Conservation (phyloP, 495 filamentous ascomycete genomes). For the Talaromyces borbonicus region DNA sequence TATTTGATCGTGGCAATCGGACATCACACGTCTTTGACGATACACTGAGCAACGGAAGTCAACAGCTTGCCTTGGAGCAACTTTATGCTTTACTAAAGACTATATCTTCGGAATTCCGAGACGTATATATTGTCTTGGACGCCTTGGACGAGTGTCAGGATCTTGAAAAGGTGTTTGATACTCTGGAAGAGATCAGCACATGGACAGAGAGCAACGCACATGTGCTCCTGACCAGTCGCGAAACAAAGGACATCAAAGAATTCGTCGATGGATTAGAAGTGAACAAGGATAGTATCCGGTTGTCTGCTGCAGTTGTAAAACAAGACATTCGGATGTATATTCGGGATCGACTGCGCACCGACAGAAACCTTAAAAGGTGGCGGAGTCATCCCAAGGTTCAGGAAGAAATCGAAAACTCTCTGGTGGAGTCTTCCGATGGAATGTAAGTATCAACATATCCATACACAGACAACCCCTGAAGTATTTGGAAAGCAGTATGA, state of each 20-base stretch:
- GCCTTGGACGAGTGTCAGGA: slow-evolving; percentile 21
- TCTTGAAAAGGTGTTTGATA: slow-evolving; percentile 9
- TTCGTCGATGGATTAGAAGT: slow-evolving; percentile 23
- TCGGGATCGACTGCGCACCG: slow-evolving; percentile 5
- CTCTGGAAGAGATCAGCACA: slow-evolving; percentile 9
- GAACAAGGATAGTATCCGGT: slow-evolving; percentile 1
- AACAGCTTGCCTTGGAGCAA: slow-evolving; percentile 9
- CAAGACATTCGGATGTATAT: slow-evolving; percentile 18
- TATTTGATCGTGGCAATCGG: slow-evolving; percentile 9
- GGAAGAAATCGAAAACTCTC: slow-evolving; percentile 10
- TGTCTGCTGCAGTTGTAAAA: slow-evolving; percentile 10
- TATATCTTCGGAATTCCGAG: slow-evolving; percentile 12
- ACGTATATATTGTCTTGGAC: slow-evolving; percentile 21
- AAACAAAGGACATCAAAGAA: slow-evolving; percentile 18
- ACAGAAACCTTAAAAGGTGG: slow-evolving; percentile 14
- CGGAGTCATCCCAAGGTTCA: slow-evolving; percentile 6
- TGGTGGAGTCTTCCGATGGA: slow-evolving; percentile 16
- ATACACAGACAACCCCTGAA: too few relatives aligned
- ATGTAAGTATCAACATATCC: too few relatives aligned
- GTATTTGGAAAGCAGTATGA: too few relatives aligned
- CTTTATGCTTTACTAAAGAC: neutral
- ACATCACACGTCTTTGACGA: neutral
- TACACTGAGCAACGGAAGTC: slow-evolving; percentile 6
- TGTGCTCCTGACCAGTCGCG: slow-evolving; percentile 16
- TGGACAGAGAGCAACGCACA: slow-evolving; percentile 8